A percentile compares a stretch with the other conserved stretches of the same genome.
phyloP scores from a whole-genome alignment of 345 rosid genomes.

The Rhodomyrtus tomentosa region DNA sequence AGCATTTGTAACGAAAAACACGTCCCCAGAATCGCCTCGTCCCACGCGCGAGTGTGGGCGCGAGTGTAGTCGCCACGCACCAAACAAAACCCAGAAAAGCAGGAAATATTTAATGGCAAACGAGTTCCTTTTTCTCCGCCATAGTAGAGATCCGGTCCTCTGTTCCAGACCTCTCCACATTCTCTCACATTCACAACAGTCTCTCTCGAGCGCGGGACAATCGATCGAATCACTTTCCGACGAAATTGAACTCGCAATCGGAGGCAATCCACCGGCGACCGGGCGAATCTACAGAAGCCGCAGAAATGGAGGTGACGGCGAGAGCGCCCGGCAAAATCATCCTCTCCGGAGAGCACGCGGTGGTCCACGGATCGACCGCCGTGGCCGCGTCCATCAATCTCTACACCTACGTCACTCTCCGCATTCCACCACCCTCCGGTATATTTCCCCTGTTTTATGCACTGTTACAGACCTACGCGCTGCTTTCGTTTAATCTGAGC shows the following conservation, averaged over 20 bases:
- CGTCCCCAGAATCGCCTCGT: not conserved
- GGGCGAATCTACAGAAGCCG: not conserved
- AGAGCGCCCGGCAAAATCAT: conserved; percentile 96
- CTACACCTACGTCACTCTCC: conserved; percentile 50
- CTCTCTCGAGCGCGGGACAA: not conserved
- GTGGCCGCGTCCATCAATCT: conserved; percentile 90
- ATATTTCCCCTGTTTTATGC: not conserved
- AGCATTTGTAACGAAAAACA: too few species aligned
- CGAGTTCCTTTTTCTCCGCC: not conserved
- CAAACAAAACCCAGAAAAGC: not conserved
- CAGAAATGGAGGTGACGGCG: conserved; percentile 64
- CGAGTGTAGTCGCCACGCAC: not conserved
- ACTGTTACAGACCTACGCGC: not conserved
- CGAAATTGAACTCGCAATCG: not conserved
- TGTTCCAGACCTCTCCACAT: not conserved
- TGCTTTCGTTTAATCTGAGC: not conserved
- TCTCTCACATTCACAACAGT: not conserved
- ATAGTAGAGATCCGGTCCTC: not conserved
- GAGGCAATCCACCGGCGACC: not conserved
- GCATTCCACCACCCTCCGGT: conserved; percentile 47
- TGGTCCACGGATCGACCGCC: conserved; percentile 91
- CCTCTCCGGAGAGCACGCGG: conserved; percentile 91
- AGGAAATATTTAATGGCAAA: not conserved
- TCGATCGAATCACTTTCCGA: not conserved
- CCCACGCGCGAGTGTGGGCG: not conserved